Evolutionary conservation across 192 early-diverging fungal species (phyloP).

Genomic region (Entomortierella lignicola): DNA sequence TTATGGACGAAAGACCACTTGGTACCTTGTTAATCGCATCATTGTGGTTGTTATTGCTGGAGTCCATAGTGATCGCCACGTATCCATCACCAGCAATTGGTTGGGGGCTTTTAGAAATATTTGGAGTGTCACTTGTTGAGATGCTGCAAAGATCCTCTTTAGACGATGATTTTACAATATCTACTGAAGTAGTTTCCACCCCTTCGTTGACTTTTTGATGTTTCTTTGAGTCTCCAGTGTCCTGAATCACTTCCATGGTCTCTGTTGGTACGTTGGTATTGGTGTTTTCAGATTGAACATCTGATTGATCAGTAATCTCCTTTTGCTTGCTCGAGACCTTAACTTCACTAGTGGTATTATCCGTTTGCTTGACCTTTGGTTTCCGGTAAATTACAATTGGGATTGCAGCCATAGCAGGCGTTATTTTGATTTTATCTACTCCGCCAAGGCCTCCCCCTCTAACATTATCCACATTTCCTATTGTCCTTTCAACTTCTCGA

Average conservation of each 20-base stretch:
- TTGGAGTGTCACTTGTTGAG: no score
- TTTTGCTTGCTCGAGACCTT: no score
- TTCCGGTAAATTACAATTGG: constrained; percentile 42
- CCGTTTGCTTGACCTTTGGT: background rate
- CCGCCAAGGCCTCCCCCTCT: constrained; percentile 11
- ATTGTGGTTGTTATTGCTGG: background rate
- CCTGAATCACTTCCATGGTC: no score
- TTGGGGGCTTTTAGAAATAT: background rate
- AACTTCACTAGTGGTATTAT: background rate
- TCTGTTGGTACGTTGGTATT: no score
- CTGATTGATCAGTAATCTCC: no score
- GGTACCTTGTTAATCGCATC: constrained; percentile 22
- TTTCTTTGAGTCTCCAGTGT: no score
- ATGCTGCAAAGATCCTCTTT: no score
- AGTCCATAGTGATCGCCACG: background rate
- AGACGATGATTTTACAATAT: no score
- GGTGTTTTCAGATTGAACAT: no score
- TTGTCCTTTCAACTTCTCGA: constrained; percentile 7
- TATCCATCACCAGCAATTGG: constrained; percentile 1
- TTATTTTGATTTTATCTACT: constrained; percentile 15
- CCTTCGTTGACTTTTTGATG: no score
- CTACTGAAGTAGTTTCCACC: no score
- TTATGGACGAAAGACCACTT: constrained; percentile 1
- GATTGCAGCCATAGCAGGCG: constrained; percentile 39
- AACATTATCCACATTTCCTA: constrained; percentile 13